These are phyloP conservation scores for Berberis thunbergii DNA, from an alignment of 164 flowering plant species.

Conservation along the genomic window DNA sequence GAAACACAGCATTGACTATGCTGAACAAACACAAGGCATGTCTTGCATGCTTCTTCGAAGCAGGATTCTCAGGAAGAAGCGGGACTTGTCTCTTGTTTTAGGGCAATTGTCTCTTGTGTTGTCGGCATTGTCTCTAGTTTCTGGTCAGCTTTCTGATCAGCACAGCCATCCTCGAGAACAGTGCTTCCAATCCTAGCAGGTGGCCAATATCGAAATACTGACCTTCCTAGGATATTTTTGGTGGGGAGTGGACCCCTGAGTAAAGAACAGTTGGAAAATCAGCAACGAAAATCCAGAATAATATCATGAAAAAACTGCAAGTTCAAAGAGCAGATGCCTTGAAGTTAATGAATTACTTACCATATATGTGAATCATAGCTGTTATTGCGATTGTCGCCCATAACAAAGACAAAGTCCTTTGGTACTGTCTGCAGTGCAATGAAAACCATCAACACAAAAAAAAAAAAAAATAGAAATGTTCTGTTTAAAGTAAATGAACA, in stretches of 20 bases:
- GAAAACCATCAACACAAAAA: not conserved
- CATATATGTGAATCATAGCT: slow-evolving; percentile 99
- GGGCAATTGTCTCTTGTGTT: no score
- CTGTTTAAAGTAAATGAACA: not conserved
- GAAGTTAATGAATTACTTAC: slow-evolving; percentile 27
- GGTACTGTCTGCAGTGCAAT: slow-evolving; percentile 60
- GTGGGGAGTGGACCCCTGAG: slow-evolving; percentile 90
- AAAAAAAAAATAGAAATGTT: not conserved
- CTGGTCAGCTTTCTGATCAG: slow-evolving; percentile 27
- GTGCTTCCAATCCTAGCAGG: slow-evolving; percentile 79
- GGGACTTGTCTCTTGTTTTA: slow-evolving; percentile 18
- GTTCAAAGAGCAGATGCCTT: not conserved
- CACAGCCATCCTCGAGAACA: slow-evolving; percentile 48
- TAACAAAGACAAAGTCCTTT: slow-evolving; percentile 81
- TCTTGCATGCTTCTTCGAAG: not conserved
- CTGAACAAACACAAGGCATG: not conserved
- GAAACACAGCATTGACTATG: no score
- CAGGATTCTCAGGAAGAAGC: not conserved
- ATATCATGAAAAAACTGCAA: not conserved
- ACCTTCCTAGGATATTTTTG: slow-evolving; percentile 89
- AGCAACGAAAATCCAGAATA: not conserved
- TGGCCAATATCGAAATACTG: slow-evolving; percentile 89
- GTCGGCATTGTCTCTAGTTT: not conserved
- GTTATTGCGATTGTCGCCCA: slow-evolving; percentile 99
- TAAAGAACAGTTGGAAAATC: not conserved